Evolutionary conservation across 2,329 filamentous ascomycete species (phyloP).

Genomic region (Harringtonia aguacate): DNA sequence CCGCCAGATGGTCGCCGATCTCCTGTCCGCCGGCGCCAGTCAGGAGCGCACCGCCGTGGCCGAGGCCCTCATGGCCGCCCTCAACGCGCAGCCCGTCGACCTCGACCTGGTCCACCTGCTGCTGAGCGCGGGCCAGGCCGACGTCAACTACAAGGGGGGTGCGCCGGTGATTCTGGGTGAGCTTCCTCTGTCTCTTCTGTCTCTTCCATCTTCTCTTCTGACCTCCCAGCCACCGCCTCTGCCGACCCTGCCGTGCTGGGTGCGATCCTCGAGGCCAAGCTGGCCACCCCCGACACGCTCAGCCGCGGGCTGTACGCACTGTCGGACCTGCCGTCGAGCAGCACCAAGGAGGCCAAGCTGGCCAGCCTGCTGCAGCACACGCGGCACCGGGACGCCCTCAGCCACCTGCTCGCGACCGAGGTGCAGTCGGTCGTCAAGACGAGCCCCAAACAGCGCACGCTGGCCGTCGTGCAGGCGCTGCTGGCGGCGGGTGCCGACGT

Average conservation of each 20-base stretch:
- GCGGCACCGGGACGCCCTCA: constrained; percentile 30
- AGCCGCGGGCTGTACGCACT: constrained; percentile 31
- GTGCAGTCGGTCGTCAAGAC: constrained; percentile 33
- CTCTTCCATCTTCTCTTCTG: background rate
- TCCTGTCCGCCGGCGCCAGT: constrained; percentile 33
- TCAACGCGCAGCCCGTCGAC: constrained; percentile 37
- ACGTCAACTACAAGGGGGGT: constrained; percentile 39
- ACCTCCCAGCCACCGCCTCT: constrained; percentile 24
- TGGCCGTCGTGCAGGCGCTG: constrained; percentile 34
- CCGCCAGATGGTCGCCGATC: constrained; percentile 33
- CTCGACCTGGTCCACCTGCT: constrained; percentile 36
- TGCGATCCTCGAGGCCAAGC: constrained; percentile 33
- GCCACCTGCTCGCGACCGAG: constrained; percentile 37
- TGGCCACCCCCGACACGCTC: constrained; percentile 31
- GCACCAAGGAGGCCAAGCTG: constrained; percentile 38
- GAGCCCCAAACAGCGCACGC: constrained; percentile 23
- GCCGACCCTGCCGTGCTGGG: constrained; percentile 38
- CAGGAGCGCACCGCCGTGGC: constrained; percentile 24
- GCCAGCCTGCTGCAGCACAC: constrained; percentile 32
- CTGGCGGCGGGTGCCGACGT: constrained; percentile 41
- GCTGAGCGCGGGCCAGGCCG: constrained; percentile 38
- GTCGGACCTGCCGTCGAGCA: constrained; percentile 29
- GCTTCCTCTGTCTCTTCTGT: too few relatives aligned
- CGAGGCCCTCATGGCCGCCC: constrained; percentile 30
- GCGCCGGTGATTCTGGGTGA: constrained; percentile 27